phyloP scores from a whole-genome alignment of 768 basidiomycete species.

The Paxillus rubicundulus region DNA sequence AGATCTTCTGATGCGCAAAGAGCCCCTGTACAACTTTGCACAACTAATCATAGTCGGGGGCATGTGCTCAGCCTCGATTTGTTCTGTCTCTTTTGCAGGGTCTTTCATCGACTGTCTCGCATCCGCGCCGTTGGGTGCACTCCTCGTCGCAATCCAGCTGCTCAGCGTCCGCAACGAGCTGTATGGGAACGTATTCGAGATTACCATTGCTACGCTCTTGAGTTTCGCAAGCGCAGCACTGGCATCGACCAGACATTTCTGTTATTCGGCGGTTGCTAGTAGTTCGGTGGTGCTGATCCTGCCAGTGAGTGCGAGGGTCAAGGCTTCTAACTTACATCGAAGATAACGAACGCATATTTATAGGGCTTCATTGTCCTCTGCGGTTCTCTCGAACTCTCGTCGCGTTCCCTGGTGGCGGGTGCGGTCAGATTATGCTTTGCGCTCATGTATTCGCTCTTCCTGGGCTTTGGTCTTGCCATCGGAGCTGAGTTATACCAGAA shows the following conservation, averaged over 20 bases:
- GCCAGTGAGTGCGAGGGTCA: conserved; percentile 45
- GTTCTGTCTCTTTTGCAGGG: conserved; percentile 68
- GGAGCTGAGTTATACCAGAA: conserved; percentile 67
- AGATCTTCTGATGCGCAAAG: conserved; percentile 69
- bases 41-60: conserved; percentile 71
- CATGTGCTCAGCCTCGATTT: conserved; percentile 73
- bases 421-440: conserved; percentile 81
- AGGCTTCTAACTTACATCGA: background rate
- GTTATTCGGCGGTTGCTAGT: conserved; percentile 79
- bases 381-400: conserved; percentile 76
- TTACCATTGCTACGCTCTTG: conserved; percentile 74
- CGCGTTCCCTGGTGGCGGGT: conserved; percentile 80
- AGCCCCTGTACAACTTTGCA: conserved; percentile 58
- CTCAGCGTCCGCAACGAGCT: conserved; percentile 72
- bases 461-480: conserved; percentile 81
- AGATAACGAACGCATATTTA: conserved; percentile 3
- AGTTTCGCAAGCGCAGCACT: conserved; percentile 79
- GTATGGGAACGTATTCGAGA: conserved; percentile 80
- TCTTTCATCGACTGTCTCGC: conserved; percentile 75
- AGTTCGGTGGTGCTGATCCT: conserved; percentile 78
- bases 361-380: conserved; percentile 66
- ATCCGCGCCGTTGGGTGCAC: conserved; percentile 70
- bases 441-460: conserved; percentile 72
- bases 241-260: conserved; percentile 64
- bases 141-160: conserved; percentile 72